Base-by-base conservation (phyloP, 2,329 filamentous ascomycete genomes). In the Calycina marina region DNA sequence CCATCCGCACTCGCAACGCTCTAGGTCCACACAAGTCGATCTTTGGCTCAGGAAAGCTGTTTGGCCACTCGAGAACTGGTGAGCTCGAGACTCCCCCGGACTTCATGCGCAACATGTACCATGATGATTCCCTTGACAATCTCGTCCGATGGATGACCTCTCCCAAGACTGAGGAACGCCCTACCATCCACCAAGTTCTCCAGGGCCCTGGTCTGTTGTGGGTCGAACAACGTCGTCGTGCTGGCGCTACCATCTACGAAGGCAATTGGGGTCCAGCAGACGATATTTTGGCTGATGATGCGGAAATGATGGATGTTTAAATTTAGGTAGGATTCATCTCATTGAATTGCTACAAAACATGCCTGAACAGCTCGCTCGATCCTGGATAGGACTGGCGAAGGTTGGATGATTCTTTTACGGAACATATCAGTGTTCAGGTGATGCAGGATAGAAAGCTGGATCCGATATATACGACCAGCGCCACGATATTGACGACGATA, bases 171-270 rank as follows among this genome's bases (percentile, higher is more conserved):
- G 56, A 61, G 9, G 62, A 75, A 30, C 79, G 90, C 32, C 90
- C 88, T 4, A 70, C 67, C 1, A 70, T 84, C 14, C 67, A 78
- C 32, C 70, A 92, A 41, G 59, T 98, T 8, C 67, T 93, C 28
- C 59, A 69, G 28, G 69, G 76, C 1, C 72, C 76, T 30, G 83
- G 84, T 14, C 67, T 93, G 32, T 69, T 67, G 39, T 98, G 90
- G 81, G 78, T 92, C 18, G 69, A 75, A 34, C 60, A 64, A 31
- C 75, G 85, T 40, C 75, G 85, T 34, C 75, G 79, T 34, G 82
- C 85, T 8, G 82, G 85, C 27, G 90, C 90, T n/a, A 94, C 85
- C 0, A 76, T 98, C 32, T 98, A 81, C 47, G 90, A 98, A 59
- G 90, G 90, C 40, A 90, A 83, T 53, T 98, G 86, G 80, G 90